Evolutionary conservation across 2,329 filamentous ascomycete species (phyloP).

Genomic region (Torrubiella hemipterigena): DNA sequence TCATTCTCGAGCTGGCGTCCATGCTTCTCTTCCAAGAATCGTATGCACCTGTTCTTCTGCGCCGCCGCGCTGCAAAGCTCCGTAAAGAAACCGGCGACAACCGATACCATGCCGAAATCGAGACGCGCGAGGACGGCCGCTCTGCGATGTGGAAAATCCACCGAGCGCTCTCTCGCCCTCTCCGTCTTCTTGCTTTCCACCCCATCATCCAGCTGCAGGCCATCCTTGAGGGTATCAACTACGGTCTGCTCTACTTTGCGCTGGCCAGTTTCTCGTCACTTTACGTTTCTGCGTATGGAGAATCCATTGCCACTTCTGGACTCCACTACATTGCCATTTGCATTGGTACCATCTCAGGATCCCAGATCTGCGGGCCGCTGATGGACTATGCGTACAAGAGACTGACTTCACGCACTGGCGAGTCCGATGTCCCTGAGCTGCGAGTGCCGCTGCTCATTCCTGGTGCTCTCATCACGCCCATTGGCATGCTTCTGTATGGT

Average conservation of each 20-base stretch:
- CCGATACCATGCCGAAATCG: constrained; percentile 39
- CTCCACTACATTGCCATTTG: constrained; percentile 54
- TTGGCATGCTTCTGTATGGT: constrained; percentile 13
- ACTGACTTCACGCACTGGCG: constrained; percentile 7
- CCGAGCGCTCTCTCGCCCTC: constrained; percentile 36
- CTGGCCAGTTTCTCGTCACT: constrained; percentile 49
- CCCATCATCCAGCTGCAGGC: constrained; percentile 47
- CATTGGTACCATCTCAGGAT: constrained; percentile 47
- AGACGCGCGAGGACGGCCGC: constrained; percentile 16
- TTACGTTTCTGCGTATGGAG: constrained; percentile 42
- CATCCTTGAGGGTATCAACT: constrained; percentile 43
- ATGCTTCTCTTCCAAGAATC: constrained; percentile 24
- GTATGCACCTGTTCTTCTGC: constrained; percentile 22
- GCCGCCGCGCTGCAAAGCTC: constrained; percentile 17
- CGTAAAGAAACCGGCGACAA: constrained; percentile 54
- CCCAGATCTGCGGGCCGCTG: constrained; percentile 30
- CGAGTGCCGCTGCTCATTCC: constrained; percentile 14
- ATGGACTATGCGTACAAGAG: constrained; percentile 26
- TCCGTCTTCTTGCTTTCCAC: constrained; percentile 43
- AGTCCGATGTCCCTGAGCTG: constrained; percentile 8
- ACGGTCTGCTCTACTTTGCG: constrained; percentile 52
- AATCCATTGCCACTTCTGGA: constrained; percentile 45
- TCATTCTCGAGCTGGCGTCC: constrained; percentile 19
- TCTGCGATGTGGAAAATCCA: constrained; percentile 13
- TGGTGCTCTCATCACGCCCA: constrained; percentile 15